Percentiles rank a stretch among this genome's conserved stretches.
Evolutionary conservation across 768 basidiomycete species (phyloP).

Genomic region (Dentipellis fragilis): DNA sequence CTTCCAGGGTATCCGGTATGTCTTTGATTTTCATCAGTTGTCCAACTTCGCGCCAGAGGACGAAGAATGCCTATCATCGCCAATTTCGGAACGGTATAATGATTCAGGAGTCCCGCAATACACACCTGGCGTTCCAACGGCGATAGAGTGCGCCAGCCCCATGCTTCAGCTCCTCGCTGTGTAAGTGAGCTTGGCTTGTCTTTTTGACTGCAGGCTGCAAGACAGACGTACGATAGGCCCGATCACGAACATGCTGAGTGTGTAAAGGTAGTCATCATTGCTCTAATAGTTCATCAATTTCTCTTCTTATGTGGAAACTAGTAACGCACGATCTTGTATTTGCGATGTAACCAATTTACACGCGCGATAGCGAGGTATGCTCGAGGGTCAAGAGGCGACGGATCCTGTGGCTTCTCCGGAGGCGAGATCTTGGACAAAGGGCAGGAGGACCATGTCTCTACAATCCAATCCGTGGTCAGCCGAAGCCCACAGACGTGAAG

Average conservation of each 20-base stretch:
- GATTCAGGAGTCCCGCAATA: not conserved
- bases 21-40: not conserved
- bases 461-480: not conserved
- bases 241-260: not conserved
- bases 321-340: not conserved
- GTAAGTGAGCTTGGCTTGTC: not conserved
- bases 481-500: not conserved
- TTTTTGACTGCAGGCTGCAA: not conserved
- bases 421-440: not conserved
- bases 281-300: not conserved
- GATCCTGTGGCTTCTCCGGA: not conserved
- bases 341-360: not conserved
- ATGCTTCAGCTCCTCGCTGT: not conserved
- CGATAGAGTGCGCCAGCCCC: not conserved
- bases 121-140: not conserved
- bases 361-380: not conserved
- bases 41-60: not conserved
- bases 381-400: not conserved
- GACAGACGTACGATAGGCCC: not conserved
- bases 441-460: not conserved
- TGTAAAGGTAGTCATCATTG: not conserved
- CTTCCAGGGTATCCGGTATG: not conserved
- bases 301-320: too few relatives aligned
- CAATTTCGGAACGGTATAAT: not conserved
- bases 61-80: not conserved